A percentile compares a stretch with the other conserved stretches of the same genome.
Conservation (phyloP, 352 stramenopile species). For the Phytophthora cryptogea region DNA sequence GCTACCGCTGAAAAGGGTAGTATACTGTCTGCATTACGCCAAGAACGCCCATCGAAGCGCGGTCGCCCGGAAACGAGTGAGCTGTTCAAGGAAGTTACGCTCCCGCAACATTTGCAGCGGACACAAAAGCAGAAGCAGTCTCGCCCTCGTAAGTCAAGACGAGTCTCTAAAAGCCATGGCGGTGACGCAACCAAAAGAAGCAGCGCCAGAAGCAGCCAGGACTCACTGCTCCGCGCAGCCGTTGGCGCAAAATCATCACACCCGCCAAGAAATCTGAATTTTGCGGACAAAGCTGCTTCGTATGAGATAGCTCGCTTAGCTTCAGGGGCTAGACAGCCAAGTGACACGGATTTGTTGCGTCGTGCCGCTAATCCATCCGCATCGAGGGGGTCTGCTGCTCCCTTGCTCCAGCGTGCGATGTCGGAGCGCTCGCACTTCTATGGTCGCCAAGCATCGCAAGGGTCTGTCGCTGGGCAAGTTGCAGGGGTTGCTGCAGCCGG, state of each 20-base stretch:
- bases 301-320: slow-evolving; percentile 1
- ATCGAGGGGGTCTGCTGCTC: slow-evolving; percentile 5
- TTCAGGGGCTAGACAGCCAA: slow-evolving; percentile 1
- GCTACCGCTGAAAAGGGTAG: slow-evolving; percentile 34
- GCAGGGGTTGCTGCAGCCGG: not conserved
- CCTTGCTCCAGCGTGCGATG: slow-evolving; percentile 15
- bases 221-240: slow-evolving; percentile 12
- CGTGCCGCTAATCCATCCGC: slow-evolving; percentile 9
- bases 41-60: slow-evolving; percentile 61
- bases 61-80: slow-evolving; percentile 31
- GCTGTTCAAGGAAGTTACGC: slow-evolving; percentile 55
- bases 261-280: not conserved
- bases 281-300: not conserved
- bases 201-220: slow-evolving; percentile 12
- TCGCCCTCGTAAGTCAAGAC: slow-evolving; percentile 23
- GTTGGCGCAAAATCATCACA: slow-evolving; percentile 5
- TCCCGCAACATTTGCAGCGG: slow-evolving; percentile 23
- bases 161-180: slow-evolving; percentile 22
- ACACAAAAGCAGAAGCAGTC: slow-evolving; percentile 23
- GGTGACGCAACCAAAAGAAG: slow-evolving; percentile 18
- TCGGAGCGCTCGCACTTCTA: slow-evolving; percentile 20
- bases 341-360: slow-evolving; percentile 15
- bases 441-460: slow-evolving; percentile 12
- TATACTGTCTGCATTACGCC: slow-evolving; percentile 66
- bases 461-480: not conserved